Percentiles rank a stretch among this genome's conserved stretches.
phyloP scores from a whole-genome alignment of 805 yeast genomes.

The Monosporozyma yasuniensis region DNA sequence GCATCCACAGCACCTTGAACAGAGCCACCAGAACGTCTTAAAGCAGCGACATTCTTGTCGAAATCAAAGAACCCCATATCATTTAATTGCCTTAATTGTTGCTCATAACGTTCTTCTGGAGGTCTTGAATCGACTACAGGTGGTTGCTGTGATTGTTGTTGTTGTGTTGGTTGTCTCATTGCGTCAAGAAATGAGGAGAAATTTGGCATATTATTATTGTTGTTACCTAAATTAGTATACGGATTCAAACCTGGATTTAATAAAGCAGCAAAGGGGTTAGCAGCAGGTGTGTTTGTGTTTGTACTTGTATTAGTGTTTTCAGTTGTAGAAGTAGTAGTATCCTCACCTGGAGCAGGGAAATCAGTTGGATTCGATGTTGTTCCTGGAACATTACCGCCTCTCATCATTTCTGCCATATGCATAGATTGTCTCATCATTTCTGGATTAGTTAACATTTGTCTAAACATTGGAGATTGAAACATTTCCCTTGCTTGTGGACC shows the following conservation, averaged over 20 bases:
- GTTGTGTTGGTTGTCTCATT: slow-evolving; percentile 26
- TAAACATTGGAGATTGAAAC: slow-evolving; percentile 74
- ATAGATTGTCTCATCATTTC: slow-evolving; percentile 75
- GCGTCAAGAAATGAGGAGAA: slow-evolving; percentile 40
- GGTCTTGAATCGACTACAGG: slow-evolving; percentile 53
- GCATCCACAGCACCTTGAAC: slow-evolving; percentile 96
- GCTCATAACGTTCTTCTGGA: slow-evolving; percentile 69
- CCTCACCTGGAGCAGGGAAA: slow-evolving; percentile 46
- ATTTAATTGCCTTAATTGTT: slow-evolving; percentile 63
- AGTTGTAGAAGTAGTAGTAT: slow-evolving; percentile 19
- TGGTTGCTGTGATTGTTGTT: slow-evolving; percentile 15
- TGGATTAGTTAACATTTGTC: slow-evolving; percentile 76
- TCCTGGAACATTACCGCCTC: slow-evolving; percentile 21
- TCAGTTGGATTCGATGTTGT: slow-evolving; percentile 9
- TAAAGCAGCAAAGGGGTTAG: slow-evolving; percentile 41
- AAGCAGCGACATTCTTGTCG: slow-evolving; percentile 82
- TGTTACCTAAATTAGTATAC: slow-evolving; percentile 22
- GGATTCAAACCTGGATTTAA: slow-evolving; percentile 36
- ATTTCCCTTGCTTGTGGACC: slow-evolving; percentile 84
- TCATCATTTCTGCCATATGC: slow-evolving; percentile 54
- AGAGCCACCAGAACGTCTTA: slow-evolving; percentile 92
- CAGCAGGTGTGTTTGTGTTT: slow-evolving; percentile 11
- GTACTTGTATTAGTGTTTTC: slow-evolving; percentile 9
- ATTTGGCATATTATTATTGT: slow-evolving; percentile 13
- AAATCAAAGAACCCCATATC: slow-evolving; percentile 87